Percentiles rank a stretch among this genome's conserved stretches.
Evolutionary conservation across 148 eudicot species (phyloP).

Genomic region (Cornus suecica): DNA sequence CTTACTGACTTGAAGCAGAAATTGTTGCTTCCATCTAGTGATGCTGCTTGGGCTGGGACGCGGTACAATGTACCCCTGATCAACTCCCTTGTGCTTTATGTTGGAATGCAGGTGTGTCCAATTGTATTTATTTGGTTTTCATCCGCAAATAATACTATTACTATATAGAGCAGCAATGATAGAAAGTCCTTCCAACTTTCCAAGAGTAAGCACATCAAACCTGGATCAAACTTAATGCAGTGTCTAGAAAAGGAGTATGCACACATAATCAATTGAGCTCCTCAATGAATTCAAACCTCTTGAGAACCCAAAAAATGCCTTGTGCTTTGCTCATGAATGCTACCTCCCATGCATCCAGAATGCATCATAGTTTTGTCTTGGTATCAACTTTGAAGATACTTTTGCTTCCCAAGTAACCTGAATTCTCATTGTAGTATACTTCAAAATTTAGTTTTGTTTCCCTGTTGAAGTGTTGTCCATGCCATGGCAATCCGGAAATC

Average conservation of each 20-base stretch:
- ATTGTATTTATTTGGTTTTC: constrained; percentile 3
- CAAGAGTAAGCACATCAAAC: neutral
- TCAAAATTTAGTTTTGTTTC: too few species aligned
- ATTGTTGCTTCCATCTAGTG: constrained; percentile 66
- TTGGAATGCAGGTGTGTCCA: constrained; percentile 78
- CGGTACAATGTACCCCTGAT: constrained; percentile 91
- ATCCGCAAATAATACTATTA: neutral
- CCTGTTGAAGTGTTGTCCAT: too few species aligned
- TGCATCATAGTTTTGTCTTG: too few species aligned
- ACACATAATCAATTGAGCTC: neutral
- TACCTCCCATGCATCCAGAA: too few species aligned
- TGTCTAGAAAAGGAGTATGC: neutral
- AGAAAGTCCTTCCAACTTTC: constrained; percentile 3
- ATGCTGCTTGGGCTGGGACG: constrained; percentile 73
- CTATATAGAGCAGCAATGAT: neutral
- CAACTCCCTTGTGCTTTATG: constrained; percentile 91
- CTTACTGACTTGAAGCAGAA: constrained; percentile 74
- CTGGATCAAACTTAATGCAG: neutral
- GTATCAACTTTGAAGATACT: too few species aligned
- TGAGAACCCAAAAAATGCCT: too few species aligned
- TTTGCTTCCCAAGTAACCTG: too few species aligned
- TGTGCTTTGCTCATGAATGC: too few species aligned
- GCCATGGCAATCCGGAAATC: too few species aligned
- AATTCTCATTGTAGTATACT: too few species aligned
- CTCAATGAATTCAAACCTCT: too few species aligned